Conservation (phyloP, 805 yeast genomes). For the Pichia paraexigua region DNA sequence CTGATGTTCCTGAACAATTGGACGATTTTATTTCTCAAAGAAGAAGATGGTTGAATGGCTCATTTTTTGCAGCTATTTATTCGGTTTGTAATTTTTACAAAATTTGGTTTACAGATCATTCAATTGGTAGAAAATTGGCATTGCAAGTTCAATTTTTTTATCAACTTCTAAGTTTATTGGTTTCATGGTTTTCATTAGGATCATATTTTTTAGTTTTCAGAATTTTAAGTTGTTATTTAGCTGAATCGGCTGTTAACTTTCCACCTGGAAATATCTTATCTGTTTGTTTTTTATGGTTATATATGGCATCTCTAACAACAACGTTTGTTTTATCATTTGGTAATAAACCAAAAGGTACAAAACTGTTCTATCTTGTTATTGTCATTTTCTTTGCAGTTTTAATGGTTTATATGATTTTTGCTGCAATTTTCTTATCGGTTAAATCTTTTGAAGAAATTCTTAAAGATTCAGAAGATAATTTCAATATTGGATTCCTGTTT, state of each 20-base stretch:
- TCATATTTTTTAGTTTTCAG: constrained; percentile 87
- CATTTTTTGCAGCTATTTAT: constrained; percentile 90
- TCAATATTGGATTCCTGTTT: constrained; percentile 42
- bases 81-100: constrained; percentile 70
- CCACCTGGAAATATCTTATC: constrained; percentile 71
- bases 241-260: constrained; percentile 50
- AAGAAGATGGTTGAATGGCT: constrained; percentile 95
- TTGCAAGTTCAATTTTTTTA: constrained; percentile 74
- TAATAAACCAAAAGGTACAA: constrained; percentile 88
- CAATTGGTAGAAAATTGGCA: constrained; percentile 54
- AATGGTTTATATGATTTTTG: constrained; percentile 85
- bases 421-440: constrained; percentile 75
- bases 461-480: constrained; percentile 29
- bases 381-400: constrained; percentile 76
- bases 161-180: constrained; percentile 62
- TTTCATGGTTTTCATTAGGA: constrained; percentile 90
- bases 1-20: constrained; percentile 88
- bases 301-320: constrained; percentile 69
- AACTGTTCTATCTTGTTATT: constrained; percentile 64
- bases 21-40: constrained; percentile 87
- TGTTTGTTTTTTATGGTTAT: constrained; percentile 77
- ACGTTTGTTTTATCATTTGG: constrained; percentile 90
- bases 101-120: constrained; percentile 76
- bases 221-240: constrained; percentile 74
- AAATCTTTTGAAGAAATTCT: constrained; percentile 40